Base-by-base conservation (phyloP, 176 grass and related monocot species). In the Panicum miliaceum region DNA sequence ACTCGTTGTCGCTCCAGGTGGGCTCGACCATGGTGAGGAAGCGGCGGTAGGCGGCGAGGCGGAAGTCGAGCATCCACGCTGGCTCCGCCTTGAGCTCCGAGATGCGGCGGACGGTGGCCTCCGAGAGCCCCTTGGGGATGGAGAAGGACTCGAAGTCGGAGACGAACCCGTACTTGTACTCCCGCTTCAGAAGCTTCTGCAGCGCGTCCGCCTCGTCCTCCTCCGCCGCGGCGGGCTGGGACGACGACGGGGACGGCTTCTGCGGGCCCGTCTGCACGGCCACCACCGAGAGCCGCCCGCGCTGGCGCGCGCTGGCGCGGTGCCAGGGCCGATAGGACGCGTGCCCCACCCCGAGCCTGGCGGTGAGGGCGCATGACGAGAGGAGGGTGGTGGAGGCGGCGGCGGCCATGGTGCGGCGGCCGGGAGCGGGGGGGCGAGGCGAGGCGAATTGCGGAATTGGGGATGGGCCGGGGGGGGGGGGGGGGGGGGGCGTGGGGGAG, bases 71-170 rank as follows among this genome's bases (percentile, higher is more conserved):
- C 96, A 99, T 99, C 96, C 96, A 98, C 3, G 89, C 80, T 14
- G 96, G 96, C 83, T 99, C 96, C n/a, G 86, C 85, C 85, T 99
- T 99, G 69, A 92, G 84, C 75, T 84, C 85, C 56, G 96, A 99
- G 86, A 99, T 96, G 76, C 86, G 72, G 73, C 91, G 87, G 26
- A 99, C 38, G 61, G 96, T 96, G n/a, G 81, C 84, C 79, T 99
- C 96, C 4, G 89, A 88, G 45, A 99, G 85, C 16, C 96, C 96
- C 88, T 98, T 98, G 43, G 91, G 91, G 86, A 95, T 98, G 50
- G 93, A 92, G 67, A 96, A 91, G 63, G 96, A 96, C 76, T 98
- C 89, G 77, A 98, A 96, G 77, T 98, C 91, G 45, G 96, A 94
- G 23, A 88, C 90, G 64, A 98, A 98, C 0, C 96, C 96, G 66